These are phyloP conservation scores for Berberis thunbergii DNA, from an alignment of 164 flowering plant genomes.

Conservation along the genomic window DNA sequence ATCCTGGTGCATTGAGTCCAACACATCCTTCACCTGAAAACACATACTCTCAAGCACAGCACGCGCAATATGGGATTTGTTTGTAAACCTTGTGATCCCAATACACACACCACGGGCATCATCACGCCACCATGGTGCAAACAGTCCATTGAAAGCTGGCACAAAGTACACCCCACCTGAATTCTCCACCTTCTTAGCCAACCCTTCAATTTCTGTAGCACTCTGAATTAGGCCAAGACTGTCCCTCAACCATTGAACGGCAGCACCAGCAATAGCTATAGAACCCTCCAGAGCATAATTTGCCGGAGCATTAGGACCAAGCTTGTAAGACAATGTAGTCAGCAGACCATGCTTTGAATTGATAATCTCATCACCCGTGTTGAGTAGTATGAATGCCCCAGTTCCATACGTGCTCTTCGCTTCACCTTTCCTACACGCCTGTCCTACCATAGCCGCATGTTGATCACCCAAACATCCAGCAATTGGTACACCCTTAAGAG, in stretches of 20 bases:
- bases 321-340: conserved; percentile 75
- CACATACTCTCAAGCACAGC: conserved; percentile 97
- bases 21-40: conserved; percentile 88
- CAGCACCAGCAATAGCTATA: conserved; percentile 95
- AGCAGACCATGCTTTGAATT: conserved; percentile 73
- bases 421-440: conserved; percentile 81
- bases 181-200: conserved; percentile 58
- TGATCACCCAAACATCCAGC: conserved; percentile 96
- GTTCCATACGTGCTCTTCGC: conserved; percentile 99
- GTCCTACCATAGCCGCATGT: conserved; percentile 97
- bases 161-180: conserved; percentile 93
- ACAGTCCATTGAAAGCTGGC: conserved; percentile 90
- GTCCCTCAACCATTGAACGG: conserved; percentile 98
- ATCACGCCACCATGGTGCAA: conserved; percentile 99
- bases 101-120: conserved; percentile 92
- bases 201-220: conserved; percentile 69
- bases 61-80: conserved; percentile 75
- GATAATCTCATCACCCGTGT: conserved; percentile 60
- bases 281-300: conserved; percentile 96
- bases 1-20: conserved; percentile 95
- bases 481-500: conserved; percentile 61
- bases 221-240: conserved; percentile 62
- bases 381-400: conserved; percentile 86
- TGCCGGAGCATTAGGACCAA: conserved; percentile 69
- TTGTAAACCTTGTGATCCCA: conserved; percentile 87